Evolutionary conservation across 495 filamentous ascomycete genomes (phyloP).

Genomic region (Aspergillus nidulans): DNA sequence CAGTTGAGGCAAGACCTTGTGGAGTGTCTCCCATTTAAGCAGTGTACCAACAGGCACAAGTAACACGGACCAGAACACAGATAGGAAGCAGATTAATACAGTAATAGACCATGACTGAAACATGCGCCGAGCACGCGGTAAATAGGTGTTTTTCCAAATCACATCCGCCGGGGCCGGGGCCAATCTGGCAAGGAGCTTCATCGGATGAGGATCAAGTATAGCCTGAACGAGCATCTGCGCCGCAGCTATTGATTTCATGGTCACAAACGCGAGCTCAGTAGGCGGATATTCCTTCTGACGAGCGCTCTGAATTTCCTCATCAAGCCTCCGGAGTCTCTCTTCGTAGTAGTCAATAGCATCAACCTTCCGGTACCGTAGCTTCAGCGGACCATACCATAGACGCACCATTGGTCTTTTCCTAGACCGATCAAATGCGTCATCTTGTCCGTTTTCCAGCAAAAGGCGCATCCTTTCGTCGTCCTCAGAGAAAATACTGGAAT

Average conservation of each 20-base stretch:
- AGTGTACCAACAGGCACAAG: conserved; percentile 75
- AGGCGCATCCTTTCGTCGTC: conserved; percentile 50
- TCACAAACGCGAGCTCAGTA: conserved; percentile 86
- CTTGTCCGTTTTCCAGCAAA: conserved; percentile 40
- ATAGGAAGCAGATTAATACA: conserved; percentile 70
- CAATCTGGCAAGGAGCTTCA: conserved; percentile 75
- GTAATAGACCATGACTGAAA: conserved; percentile 78
- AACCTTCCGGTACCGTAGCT: conserved; percentile 63
- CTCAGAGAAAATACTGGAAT: conserved; percentile 27
- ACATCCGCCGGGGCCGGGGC: conserved; percentile 87
- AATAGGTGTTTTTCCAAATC: conserved; percentile 88
- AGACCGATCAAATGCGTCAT: conserved; percentile 34
- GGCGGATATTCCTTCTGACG: conserved; percentile 74
- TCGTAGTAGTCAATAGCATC: conserved; percentile 95
- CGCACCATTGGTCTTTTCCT: conserved; percentile 62
- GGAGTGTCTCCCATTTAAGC: conserved; percentile 72
- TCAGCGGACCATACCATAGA: conserved; percentile 76
- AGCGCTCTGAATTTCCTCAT: conserved; percentile 67
- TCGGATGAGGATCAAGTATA: conserved; percentile 81
- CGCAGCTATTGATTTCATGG: conserved; percentile 91
- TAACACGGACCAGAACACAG: conserved; percentile 84
- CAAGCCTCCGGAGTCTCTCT: conserved; percentile 74
- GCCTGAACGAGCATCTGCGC: conserved; percentile 94
- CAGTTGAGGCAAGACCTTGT: conserved; percentile 65
- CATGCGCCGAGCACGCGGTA: conserved; percentile 70